Evolutionary conservation across 2,329 filamentous ascomycete genomes (phyloP).

Genomic region (Colletotrichum phormii): DNA sequence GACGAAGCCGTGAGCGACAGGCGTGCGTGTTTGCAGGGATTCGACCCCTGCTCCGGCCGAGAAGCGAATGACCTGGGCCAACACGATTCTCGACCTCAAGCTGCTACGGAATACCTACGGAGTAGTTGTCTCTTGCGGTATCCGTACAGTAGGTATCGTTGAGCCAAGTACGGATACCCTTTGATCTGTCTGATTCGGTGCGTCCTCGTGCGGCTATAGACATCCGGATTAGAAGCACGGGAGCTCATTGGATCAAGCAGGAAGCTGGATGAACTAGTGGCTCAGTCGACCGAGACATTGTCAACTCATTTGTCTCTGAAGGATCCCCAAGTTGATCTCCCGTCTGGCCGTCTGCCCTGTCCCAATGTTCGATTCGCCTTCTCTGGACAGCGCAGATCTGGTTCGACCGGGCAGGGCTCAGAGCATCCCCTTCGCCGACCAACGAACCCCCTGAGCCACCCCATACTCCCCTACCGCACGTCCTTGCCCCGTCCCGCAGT

Average conservation of each 20-base stretch:
- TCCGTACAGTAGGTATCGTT: background rate
- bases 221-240: background rate
- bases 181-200: background rate
- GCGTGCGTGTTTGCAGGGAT: conserved; percentile 4
- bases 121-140: background rate
- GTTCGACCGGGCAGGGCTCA: background rate
- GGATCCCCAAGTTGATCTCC: conserved; percentile 8
- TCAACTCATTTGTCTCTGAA: conserved; percentile 1
- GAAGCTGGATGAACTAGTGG: conserved; percentile 11
- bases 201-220: background rate
- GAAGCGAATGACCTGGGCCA: conserved; percentile 1
- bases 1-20: background rate
- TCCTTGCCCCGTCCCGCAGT: background rate
- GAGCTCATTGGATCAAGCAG: conserved; percentile 6
- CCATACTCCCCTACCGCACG: background rate
- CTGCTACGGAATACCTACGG: background rate
- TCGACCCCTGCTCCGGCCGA: conserved; percentile 27
- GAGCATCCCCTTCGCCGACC: background rate
- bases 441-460: background rate
- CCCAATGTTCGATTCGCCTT: background rate
- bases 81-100: background rate
- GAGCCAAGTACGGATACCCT: background rate
- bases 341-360: background rate
- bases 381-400: background rate
- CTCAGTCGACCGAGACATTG: conserved; percentile 26